A percentile compares a stretch with the other conserved stretches of the same genome.
These are phyloP conservation scores for Neurospora tetrasperma DNA, from an alignment of 495 filamentous ascomycete genomes.

Conservation along the genomic window DNA sequence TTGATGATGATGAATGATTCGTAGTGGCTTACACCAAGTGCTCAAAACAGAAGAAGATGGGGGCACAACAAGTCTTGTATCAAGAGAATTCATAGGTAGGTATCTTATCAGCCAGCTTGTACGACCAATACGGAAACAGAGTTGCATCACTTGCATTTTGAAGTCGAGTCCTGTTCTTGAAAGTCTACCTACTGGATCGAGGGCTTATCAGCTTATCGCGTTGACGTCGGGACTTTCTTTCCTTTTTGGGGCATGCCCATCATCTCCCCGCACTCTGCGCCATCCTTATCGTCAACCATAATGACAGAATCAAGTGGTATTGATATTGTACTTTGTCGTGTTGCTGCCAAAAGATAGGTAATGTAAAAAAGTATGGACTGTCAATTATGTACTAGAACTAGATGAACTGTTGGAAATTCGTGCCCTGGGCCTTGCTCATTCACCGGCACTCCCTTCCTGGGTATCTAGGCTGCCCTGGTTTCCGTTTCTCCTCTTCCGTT, in stretches of 20 bases:
- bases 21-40: too few relatives aligned
- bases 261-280: not conserved
- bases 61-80: not conserved
- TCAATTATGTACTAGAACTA: not conserved
- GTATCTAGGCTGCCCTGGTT: too few relatives aligned
- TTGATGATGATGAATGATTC: not conserved
- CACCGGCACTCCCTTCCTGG: too few relatives aligned
- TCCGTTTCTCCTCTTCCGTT: too few relatives aligned
- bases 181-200: not conserved
- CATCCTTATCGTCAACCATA: not conserved
- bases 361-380: not conserved
- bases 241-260: slow-evolving; percentile 4
- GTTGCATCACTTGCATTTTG: not conserved
- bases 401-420: too few relatives aligned
- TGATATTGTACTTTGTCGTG: too few relatives aligned
- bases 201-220: not conserved
- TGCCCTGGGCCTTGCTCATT: too few relatives aligned
- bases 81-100: not conserved
- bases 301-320: too few relatives aligned
- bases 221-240: slow-evolving; percentile 10
- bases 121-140: not conserved
- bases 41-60: not conserved
- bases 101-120: not conserved
- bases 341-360: too few relatives aligned
- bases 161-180: not conserved